Evolutionary conservation across 805 yeast genomes (phyloP), one percentile per base, ranked within the genome.

Genomic region (Sugiyamaella valdiviana): DNA sequence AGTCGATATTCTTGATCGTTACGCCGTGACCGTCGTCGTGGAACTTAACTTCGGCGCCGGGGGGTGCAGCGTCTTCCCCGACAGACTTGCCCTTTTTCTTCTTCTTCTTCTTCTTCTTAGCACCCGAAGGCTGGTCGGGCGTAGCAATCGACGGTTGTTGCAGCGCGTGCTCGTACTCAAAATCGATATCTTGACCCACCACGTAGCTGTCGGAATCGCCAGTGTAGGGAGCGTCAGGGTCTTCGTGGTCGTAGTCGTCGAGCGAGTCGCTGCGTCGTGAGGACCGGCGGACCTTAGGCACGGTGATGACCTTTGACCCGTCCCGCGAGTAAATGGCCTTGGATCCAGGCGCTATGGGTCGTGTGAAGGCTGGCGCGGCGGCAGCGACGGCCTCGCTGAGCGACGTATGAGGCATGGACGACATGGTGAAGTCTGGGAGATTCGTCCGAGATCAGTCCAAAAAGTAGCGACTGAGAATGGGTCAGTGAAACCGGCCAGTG

Each of bases 21-120:
- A 85, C 84, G 56, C 83, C 86, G 15, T 51, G 51, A 6, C 95
- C 95, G 61, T 85, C 83, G 3, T 82, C 75, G 2, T 32, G 76
- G 74, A 36, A 74, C 71, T 12, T 82, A 78, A 56, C 80, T 71
- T 58, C 74, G 75, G 21, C 80, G 56, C 42, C 78, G 73, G 48
- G 60, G 40, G 5, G 53, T 45, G 3, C 57, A 40, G 14, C 49
- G 52, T 2, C 53, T 60, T 24, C 57, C 38, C 1, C 53, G 57
- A 10, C 51, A 12, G 55, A 22, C 54, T 57, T 62, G 46, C 45
- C 42, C 55, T 57, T 57, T 56, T 62, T 62, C 61, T 65, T 64
- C 58, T 62, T 63, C 58, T 66, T 66, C 56, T 66, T 68, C 55
- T 60, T 64, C 51, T 58, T 58, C 51, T 49, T 51, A 5, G 42